Percentiles rank a stretch among this genome's conserved stretches.
These are phyloP conservation scores for Nitzschia sp. DNA, from an alignment of 108 stramenopile genomes.

Conservation along the genomic window DNA sequence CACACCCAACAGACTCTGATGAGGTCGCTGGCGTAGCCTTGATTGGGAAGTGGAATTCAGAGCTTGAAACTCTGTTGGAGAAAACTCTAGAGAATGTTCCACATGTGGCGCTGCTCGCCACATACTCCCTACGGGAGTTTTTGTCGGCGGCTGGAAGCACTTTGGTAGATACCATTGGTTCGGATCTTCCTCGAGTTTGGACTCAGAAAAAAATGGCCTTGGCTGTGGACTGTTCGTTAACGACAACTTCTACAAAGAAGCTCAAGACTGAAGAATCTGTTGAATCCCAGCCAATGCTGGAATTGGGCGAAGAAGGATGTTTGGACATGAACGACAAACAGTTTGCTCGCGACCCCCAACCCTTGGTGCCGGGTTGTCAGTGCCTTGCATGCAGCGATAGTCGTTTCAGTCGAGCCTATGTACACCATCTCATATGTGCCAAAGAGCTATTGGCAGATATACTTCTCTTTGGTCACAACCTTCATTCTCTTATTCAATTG, in stretches of 20 bases:
- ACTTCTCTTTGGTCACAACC: conserved; percentile 78
- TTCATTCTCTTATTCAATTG: conserved; percentile 63
- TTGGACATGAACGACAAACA: conserved; percentile 50
- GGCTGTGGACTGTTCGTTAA: conserved; percentile 4
- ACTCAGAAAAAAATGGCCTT: conserved; percentile 28
- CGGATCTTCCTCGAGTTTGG: conserved; percentile 44
- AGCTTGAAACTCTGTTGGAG: conserved; percentile 4
- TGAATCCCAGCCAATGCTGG: neutral
- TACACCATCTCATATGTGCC: conserved; percentile 78
- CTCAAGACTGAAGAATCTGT: neutral
- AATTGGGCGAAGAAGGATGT: conserved; percentile 39
- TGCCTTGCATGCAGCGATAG: conserved; percentile 54
- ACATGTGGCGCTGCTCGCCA: conserved; percentile 20
- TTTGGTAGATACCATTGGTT: conserved; percentile 37
- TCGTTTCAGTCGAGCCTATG: conserved; percentile 61
- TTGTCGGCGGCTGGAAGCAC: conserved; percentile 11
- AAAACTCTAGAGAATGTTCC: neutral
- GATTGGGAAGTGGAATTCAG: conserved; percentile 24
- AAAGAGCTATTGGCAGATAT: conserved; percentile 84
- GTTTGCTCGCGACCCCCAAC: conserved; percentile 51
- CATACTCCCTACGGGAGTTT: conserved; percentile 29
- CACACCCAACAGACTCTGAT: conserved; percentile 1
- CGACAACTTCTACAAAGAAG: neutral
- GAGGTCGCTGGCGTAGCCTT: conserved; percentile 28
- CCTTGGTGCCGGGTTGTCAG: conserved; percentile 54